Evolutionary conservation across 495 filamentous ascomycete genomes (phyloP).

Genomic region (Neurospora intermedia): DNA sequence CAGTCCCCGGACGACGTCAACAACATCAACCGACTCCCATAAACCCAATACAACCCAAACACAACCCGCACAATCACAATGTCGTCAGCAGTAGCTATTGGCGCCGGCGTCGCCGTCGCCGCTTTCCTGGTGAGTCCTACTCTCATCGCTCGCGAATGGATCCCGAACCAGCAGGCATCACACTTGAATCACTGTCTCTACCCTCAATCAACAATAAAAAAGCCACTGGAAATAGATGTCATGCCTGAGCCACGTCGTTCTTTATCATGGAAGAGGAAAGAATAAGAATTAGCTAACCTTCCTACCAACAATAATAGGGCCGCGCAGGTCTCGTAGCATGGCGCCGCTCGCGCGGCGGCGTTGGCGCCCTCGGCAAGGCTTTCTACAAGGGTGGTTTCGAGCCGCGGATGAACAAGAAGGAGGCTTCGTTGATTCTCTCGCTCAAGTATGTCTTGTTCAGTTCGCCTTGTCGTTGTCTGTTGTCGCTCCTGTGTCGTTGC

Average conservation of each 20-base stretch:
- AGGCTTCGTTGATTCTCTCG: conserved; percentile 85
- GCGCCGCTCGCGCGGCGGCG: conserved; percentile 67
- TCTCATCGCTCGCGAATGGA: neutral
- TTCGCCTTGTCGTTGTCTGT: neutral
- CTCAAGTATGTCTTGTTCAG: conserved; percentile 54
- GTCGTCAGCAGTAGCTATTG: conserved; percentile 63
- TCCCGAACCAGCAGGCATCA: neutral
- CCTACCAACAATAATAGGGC: conserved; percentile 44
- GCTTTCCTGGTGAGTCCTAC: conserved; percentile 58
- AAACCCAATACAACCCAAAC: neutral
- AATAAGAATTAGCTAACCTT: neutral
- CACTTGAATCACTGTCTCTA: too few species aligned
- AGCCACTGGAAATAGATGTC: neutral
- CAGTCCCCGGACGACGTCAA: neutral
- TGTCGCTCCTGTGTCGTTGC: neutral
- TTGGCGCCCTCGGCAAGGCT: conserved; percentile 69
- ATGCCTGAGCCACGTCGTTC: neutral
- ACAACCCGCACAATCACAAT: conserved; percentile 45
- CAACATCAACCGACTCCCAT: conserved; percentile 3
- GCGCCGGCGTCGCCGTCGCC: conserved; percentile 62
- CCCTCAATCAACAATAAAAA: neutral
- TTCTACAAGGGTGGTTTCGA: conserved; percentile 99
- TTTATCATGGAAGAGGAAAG: neutral
- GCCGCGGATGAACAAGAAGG: conserved; percentile 78
- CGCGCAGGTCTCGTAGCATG: conserved; percentile 84